A percentile compares a stretch with the other conserved stretches of the same genome.
Conservation (phyloP, 208 protist genomes). For the Vickermania ingenoplastis region DNA sequence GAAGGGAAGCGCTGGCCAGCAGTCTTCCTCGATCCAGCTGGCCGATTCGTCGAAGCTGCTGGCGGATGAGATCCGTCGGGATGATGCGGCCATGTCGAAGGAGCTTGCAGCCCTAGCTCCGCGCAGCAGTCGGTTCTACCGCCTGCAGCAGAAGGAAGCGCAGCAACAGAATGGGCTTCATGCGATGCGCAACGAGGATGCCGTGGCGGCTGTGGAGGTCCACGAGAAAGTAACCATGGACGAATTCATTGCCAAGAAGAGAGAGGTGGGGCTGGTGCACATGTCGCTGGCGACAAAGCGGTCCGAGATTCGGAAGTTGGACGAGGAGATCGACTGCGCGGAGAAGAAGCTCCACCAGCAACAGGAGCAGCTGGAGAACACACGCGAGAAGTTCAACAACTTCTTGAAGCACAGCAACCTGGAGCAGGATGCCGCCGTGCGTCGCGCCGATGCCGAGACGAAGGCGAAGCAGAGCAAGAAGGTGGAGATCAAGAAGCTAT, state of each 20-base stretch:
- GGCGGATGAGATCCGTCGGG: conserved; percentile 45
- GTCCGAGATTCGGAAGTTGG: conserved; percentile 90
- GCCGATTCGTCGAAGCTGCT: conserved; percentile 27
- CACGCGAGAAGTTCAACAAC: conserved; percentile 89
- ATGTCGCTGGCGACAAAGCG: conserved; percentile 92
- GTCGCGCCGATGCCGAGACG: conserved; percentile 86
- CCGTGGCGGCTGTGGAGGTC: conserved; percentile 17
- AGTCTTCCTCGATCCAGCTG: not conserved
- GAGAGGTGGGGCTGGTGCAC: conserved; percentile 93
- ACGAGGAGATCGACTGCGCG: conserved; percentile 85
- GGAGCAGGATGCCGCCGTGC: conserved; percentile 92
- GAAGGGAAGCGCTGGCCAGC: not conserved
- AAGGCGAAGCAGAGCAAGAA: conserved; percentile 89
- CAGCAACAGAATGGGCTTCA: not conserved
- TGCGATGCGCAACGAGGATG: not conserved
- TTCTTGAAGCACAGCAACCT: conserved; percentile 94
- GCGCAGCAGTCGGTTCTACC: conserved; percentile 7
- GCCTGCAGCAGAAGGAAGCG: not conserved
- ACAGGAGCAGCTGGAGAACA: conserved; percentile 90
- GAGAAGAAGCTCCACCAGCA: conserved; percentile 88
- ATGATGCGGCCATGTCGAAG: conserved; percentile 51
- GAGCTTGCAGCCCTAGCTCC: conserved; percentile 31
- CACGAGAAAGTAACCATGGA: conserved; percentile 83
- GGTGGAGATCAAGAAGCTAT: conserved; percentile 93
- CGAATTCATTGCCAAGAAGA: conserved; percentile 91